phyloP scores from a whole-genome alignment of 371 early-diverging fungal genomes.

The Massospora cicadina region DNA sequence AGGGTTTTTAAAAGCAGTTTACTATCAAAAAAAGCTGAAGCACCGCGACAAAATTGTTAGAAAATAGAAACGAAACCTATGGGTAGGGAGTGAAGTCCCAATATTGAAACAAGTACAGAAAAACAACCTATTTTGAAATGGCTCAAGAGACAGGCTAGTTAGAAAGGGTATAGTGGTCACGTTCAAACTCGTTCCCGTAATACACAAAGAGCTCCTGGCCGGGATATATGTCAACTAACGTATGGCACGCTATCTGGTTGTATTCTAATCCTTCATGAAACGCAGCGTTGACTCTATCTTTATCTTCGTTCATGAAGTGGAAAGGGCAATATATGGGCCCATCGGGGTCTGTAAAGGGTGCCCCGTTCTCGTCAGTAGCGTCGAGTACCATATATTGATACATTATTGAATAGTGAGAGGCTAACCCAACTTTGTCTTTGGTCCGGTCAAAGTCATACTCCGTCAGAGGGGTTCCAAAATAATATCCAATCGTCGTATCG shows the following conservation, averaged over 20 bases:
- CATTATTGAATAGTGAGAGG: slow-evolving; percentile 64
- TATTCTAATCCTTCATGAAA: slow-evolving; percentile 52
- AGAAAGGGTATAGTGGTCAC: slow-evolving; percentile 11
- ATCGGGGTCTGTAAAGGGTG: slow-evolving; percentile 40
- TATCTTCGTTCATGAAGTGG: slow-evolving; percentile 67
- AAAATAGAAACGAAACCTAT: no score
- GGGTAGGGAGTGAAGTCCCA: no score
- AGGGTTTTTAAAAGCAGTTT: no score
- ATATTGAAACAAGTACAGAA: no score
- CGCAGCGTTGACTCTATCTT: slow-evolving; percentile 32
- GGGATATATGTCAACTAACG: slow-evolving; percentile 34
- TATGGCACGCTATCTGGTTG: slow-evolving; percentile 63
- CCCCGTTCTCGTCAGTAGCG: slow-evolving; percentile 59
- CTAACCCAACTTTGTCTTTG: slow-evolving; percentile 57
- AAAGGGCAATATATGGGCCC: slow-evolving; percentile 61
- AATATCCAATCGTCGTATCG: slow-evolving; percentile 61
- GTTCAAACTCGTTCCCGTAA: slow-evolving; percentile 43
- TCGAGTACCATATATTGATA: slow-evolving; percentile 68
- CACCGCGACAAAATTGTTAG: no score
- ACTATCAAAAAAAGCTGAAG: no score
- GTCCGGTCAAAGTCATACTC: slow-evolving; percentile 71
- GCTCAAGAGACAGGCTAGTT: neutral
- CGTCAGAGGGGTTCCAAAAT: slow-evolving; percentile 84
- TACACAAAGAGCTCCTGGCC: slow-evolving; percentile 70
- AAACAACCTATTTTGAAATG: no score